Evolutionary conservation across 1,139 yeast genomes (phyloP), one percentile per base, ranked within the genome.

Genomic region (Kodamaea alishanica): DNA sequence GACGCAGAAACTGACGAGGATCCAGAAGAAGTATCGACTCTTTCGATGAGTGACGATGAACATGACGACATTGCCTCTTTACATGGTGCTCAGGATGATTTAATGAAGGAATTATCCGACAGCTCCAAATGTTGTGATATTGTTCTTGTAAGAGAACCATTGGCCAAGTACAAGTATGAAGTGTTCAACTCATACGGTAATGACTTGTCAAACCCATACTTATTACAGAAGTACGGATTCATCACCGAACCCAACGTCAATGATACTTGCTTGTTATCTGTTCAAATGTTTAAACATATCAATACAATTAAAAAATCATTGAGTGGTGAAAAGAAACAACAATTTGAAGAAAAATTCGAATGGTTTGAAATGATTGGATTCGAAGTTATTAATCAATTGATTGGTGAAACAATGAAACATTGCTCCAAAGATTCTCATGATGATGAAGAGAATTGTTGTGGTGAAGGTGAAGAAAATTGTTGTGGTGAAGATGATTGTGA

Each of bases 141-240:
- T 12, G 67, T 73, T 0, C 50, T 76, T 15, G 62, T 69, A 9
- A 53, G 55, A 5, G 51, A 59, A 2, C 73, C 85, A 1, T 40
- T 53, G 2, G 54, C 63, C 24, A 75, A 75, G n/a, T 55, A 66
- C 10, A 49, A 51, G 4, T 57, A 49, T 40, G 95, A 88, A 52
- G 58, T 88, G 8, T 84, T 79, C 67, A 86, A 85, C 58, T 79
- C 92, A 0, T 87, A 86, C 51, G 96, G 96, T 0, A 81, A 81
- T 32, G 67, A 65, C 30, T 65, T 81, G 32, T 66, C 84, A 10
- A 86, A 85, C 49, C 72, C 85, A 0, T 73, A 77, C 33, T 63
- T 88, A 30, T 60, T 88, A 10, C 80, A 88, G 23, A 72, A 86
- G 42, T 88, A 87, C 52, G 96, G 95, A 0, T 87, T 88, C 55